Percentiles rank a stretch among this genome's conserved stretches.
Evolutionary conservation across 257 asterid genomes (phyloP).

Genomic region (Jaltomata sinuosa): DNA sequence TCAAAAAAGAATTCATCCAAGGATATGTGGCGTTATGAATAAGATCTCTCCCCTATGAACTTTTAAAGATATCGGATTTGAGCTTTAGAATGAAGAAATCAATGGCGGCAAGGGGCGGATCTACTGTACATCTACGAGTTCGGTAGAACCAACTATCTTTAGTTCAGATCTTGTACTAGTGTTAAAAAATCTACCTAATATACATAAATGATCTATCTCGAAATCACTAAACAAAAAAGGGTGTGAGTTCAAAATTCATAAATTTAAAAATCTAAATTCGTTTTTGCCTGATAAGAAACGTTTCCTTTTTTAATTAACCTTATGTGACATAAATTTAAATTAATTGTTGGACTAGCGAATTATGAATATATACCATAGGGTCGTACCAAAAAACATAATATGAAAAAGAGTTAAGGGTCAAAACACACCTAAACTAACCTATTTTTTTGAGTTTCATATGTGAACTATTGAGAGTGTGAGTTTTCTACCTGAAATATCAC

Average conservation of each 20-base stretch:
- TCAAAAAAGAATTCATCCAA: not conserved
- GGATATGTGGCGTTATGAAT: too few species aligned
- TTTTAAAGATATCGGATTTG: not conserved
- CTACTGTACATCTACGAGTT: not conserved
- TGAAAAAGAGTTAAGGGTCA: too few species aligned
- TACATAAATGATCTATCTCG: not conserved
- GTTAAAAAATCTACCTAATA: not conserved
- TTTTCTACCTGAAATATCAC: too few species aligned
- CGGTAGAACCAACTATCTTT: not conserved
- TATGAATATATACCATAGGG: not conserved
- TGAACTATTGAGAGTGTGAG: too few species aligned
- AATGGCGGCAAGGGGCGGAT: not conserved
- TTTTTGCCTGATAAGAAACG: rapidly evolving
- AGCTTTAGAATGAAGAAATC: not conserved
- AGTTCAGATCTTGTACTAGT: not conserved
- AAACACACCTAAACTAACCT: too few species aligned
- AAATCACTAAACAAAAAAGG: not conserved
- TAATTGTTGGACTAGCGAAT: not conserved
- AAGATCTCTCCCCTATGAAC: not conserved
- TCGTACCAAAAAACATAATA: not conserved
- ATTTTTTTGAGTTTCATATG: too few species aligned
- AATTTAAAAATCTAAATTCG: not conserved
- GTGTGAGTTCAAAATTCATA: not conserved
- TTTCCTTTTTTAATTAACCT: not conserved
- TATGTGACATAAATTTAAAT: not conserved